phyloP scores from a whole-genome alignment of 352 stramenopile genomes.

The Phytopythium montanum region DNA sequence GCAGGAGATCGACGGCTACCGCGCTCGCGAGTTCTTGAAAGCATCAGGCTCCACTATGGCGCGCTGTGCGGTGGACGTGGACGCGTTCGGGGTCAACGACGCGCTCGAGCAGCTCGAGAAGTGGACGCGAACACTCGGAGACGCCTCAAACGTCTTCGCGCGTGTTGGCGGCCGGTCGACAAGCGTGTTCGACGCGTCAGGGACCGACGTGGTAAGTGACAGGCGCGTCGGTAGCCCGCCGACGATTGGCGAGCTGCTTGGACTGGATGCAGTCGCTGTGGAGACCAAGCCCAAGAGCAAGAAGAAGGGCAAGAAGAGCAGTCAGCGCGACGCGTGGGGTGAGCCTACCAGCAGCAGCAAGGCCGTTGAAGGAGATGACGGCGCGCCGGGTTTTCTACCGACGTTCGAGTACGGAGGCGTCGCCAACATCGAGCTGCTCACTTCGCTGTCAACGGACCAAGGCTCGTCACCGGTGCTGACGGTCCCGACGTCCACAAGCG shows the following conservation, averaged over 20 bases:
- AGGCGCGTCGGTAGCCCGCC: conserved; percentile 2
- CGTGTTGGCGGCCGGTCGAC: conserved; percentile 19
- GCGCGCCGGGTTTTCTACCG: conserved; percentile 11
- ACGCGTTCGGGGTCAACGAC: conserved; percentile 11
- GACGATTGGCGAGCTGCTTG: conserved; percentile 8
- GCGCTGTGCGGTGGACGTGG: conserved; percentile 37
- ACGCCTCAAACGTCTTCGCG: conserved; percentile 28
- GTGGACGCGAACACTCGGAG: conserved; percentile 23
- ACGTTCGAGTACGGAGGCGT: conserved; percentile 64
- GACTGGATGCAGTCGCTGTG: conserved; percentile 6
- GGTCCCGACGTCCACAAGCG: conserved; percentile 21
- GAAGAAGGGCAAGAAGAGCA: conserved; percentile 17
- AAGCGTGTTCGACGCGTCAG: conserved; percentile 28
- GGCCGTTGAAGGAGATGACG: neutral
- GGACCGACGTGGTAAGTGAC: conserved; percentile 17
- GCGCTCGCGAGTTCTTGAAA: conserved; percentile 45
- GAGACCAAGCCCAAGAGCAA: conserved; percentile 21
- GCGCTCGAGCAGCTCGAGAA: conserved; percentile 20
- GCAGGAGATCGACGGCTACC: conserved; percentile 33
- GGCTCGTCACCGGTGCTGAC: conserved; percentile 25
- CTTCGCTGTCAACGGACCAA: conserved; percentile 22
- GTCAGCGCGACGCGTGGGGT: conserved; percentile 1
- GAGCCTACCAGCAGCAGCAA: conserved; percentile 4
- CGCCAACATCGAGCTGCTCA: conserved; percentile 39
- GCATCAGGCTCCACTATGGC: conserved; percentile 27